Conservation (phyloP, 371 early-diverging fungal species). For the Apophysomyces elegans region DNA sequence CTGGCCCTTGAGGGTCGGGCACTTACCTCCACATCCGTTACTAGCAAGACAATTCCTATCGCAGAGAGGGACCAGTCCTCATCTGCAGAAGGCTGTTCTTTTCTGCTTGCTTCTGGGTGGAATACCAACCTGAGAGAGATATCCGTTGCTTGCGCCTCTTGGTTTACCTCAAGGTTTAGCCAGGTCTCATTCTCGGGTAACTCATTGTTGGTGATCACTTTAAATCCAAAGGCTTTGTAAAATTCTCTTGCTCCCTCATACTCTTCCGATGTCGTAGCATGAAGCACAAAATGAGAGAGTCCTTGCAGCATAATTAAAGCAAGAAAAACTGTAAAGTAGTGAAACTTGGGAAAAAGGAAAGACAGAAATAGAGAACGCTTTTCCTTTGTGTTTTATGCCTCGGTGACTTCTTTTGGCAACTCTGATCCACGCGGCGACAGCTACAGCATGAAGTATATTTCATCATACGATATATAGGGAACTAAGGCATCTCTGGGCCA, state of each 20-base stretch:
- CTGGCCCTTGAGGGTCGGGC: background rate
- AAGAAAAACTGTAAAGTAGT: conserved; percentile 1
- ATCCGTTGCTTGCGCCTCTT: conserved; percentile 30
- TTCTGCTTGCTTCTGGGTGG: conserved; percentile 17
- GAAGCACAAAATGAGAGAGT: conserved; percentile 64
- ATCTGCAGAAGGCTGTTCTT: conserved; percentile 22
- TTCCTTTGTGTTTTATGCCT: too few relatives aligned
- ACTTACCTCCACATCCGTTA: conserved; percentile 35
- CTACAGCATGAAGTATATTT: too few relatives aligned
- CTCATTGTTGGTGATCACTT: conserved; percentile 30
- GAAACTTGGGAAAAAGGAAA: too few relatives aligned
- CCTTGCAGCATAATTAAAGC: conserved; percentile 26
- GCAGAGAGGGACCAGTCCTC: conserved; percentile 40
- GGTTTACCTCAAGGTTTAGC: conserved; percentile 42
- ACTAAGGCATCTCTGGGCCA: too few relatives aligned
- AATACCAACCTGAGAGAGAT: conserved; percentile 48
- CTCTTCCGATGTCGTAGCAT: conserved; percentile 39
- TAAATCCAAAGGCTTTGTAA: conserved; percentile 64
- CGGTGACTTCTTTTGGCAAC: too few relatives aligned
- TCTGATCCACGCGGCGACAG: too few relatives aligned
- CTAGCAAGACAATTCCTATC: conserved; percentile 32
- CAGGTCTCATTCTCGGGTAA: conserved; percentile 35
- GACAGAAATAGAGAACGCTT: too few relatives aligned
- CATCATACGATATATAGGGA: too few relatives aligned
- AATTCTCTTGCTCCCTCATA: conserved; percentile 53